Evolutionary conservation across 176 grass and related monocot genomes (phyloP), one percentile per base, ranked within the genome.

Genomic region (Rhynchospora pubera): DNA sequence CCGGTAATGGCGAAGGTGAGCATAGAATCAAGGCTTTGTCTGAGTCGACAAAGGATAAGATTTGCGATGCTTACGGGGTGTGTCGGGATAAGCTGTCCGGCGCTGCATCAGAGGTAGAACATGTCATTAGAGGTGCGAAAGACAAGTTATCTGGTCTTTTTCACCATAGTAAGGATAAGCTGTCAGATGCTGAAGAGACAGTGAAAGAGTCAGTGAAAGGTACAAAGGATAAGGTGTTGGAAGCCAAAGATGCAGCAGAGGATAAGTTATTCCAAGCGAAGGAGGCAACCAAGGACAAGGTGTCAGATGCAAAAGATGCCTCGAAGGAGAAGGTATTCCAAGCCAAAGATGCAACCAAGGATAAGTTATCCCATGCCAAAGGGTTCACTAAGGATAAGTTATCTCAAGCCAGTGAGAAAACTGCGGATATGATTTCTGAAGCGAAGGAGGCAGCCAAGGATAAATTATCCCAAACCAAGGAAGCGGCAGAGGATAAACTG

Each of bases 381-480:
- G 79, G 57, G 1, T 21, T 0, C 15, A 13, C 57, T 0, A 82
- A 87, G 79, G 46, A 57, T 62, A 74, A 74, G 79, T n/a, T 50
- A 34, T 73, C 55, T 16, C 12, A 84, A 18, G 56, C 30, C 7
- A 56, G 9, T 48, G 69, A 84, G 19, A 48, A 50, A 13, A 77
- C 45, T 0, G 39, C 89, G 89, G 89, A 91, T 57, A 52, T 47
- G 48, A 26, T 93, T n/a, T 88, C 86, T 51, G 84, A 83, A 3
- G 85, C 39, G 0, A 86, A 88, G 23, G 89, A 97, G 53, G 78
- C 59, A 15, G 83, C 89, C 5, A 23, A 77, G 46, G 77, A 82
- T 26, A 83, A 62, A 5, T 73, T 70, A 15, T 79, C 45, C 16
- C 64, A 42, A 14, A 80, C 28, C 21, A 82, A 63, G 16, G 85